Percentiles rank a stretch among this genome's conserved stretches.
Conservation (phyloP, 148 eudicot species). For the Camellia granthamiana region DNA sequence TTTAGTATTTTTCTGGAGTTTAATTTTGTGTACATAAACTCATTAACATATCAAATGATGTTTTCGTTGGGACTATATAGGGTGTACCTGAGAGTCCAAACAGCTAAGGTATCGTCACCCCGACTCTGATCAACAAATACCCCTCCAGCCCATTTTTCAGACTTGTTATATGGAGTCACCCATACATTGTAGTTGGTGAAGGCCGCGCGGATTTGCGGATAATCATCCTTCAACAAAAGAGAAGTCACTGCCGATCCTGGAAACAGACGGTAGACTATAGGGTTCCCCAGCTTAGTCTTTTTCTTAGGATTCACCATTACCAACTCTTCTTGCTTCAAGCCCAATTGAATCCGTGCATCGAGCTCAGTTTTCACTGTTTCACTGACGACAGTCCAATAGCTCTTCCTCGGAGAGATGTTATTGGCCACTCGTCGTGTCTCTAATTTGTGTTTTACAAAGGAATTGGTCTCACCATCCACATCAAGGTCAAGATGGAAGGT, state of each 20-base stretch:
- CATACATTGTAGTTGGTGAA: conserved; percentile 40
- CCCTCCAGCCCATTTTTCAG: conserved; percentile 63
- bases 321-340: conserved; percentile 19
- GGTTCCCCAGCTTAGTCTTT: conserved; percentile 47
- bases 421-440: conserved; percentile 12
- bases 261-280: conserved; percentile 36
- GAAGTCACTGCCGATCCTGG: conserved; percentile 24
- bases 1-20: no score
- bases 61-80: not conserved
- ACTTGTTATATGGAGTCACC: conserved; percentile 54
- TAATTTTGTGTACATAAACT: no score
- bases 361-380: conserved; percentile 35
- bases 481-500: conserved; percentile 47
- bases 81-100: conserved; percentile 39
- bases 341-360: conserved; percentile 33
- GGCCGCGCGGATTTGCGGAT: conserved; percentile 39
- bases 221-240: conserved; percentile 41
- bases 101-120: conserved; percentile 38
- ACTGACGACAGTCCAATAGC: conserved; percentile 41
- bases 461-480: conserved; percentile 40
- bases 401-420: conserved; percentile 32
- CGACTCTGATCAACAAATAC: conserved; percentile 42
- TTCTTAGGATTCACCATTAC: conserved; percentile 45
- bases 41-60: no score
- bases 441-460: conserved; percentile 36